Evolutionary conservation across 2,329 filamentous ascomycete genomes (phyloP).

Genomic region (Fusarium sp.): DNA sequence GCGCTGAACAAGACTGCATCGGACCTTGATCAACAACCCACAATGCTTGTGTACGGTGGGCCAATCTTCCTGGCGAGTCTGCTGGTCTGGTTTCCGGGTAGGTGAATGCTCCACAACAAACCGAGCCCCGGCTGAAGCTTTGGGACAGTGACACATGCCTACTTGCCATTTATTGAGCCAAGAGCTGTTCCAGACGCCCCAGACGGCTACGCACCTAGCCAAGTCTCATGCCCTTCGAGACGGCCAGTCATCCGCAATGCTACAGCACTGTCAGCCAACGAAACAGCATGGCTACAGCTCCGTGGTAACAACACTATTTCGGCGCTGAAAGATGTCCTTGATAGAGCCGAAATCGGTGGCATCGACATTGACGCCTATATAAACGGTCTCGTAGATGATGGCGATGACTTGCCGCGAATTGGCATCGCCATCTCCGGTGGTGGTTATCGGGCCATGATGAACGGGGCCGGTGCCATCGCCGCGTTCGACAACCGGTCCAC

Average conservation of each 20-base stretch:
- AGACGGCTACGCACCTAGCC: slow-evolving; percentile 16
- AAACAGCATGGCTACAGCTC: slow-evolving; percentile 69
- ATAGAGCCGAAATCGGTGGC: slow-evolving; percentile 73
- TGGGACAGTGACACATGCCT: background rate
- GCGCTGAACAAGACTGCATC: no score
- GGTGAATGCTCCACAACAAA: background rate
- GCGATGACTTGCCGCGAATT: slow-evolving; percentile 64
- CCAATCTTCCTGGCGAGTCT: background rate
- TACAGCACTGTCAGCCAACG: slow-evolving; percentile 9
- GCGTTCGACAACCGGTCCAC: slow-evolving; percentile 78
- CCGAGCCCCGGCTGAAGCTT: background rate
- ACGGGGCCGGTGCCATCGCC: slow-evolving; percentile 78
- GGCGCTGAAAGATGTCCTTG: slow-evolving; percentile 77
- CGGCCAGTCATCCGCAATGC: slow-evolving; percentile 10
- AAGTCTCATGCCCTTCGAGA: slow-evolving; percentile 16
- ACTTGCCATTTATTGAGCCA: background rate
- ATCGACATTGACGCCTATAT: slow-evolving; percentile 80
- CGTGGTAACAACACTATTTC: slow-evolving; percentile 76
- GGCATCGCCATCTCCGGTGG: slow-evolving; percentile 81
- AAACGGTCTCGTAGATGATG: slow-evolving; percentile 72
- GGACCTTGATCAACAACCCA: background rate
- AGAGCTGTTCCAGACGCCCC: slow-evolving; percentile 19
- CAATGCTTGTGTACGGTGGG: background rate
- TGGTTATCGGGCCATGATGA: slow-evolving; percentile 82
- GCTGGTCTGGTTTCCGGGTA: background rate